phyloP scores from a whole-genome alignment of 768 basidiomycete genomes.

The Mycena maculata region DNA sequence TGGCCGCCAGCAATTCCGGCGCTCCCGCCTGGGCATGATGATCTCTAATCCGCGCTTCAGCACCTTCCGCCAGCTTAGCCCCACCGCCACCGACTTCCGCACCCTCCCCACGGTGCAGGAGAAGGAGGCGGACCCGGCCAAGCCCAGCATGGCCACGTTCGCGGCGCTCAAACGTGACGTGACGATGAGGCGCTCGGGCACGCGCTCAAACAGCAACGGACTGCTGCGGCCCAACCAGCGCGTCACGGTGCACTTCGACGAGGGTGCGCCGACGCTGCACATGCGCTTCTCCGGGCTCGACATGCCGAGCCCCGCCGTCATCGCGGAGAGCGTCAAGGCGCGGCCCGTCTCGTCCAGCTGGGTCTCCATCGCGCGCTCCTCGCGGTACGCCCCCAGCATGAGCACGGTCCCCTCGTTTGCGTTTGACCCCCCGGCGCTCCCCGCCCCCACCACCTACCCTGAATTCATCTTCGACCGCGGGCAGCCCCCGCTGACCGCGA shows the following conservation, averaged over 20 bases:
- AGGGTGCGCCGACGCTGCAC: conserved; percentile 62
- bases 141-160: conserved; percentile 19
- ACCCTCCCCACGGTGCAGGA: neutral
- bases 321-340: conserved; percentile 42
- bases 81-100: conserved; percentile 49
- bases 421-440: conserved; percentile 24
- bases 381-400: conserved; percentile 30
- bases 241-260: conserved; percentile 61
- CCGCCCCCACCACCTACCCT: conserved; percentile 20
- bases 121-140: conserved; percentile 9
- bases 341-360: conserved; percentile 38
- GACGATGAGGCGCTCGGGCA: too few relatives aligned
- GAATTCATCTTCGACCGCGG: conserved; percentile 28
- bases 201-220: neutral
- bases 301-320: conserved; percentile 50
- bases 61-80: conserved; percentile 67
- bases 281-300: conserved; percentile 67
- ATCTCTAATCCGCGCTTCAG: conserved; percentile 68
- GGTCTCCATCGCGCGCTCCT: conserved; percentile 30
- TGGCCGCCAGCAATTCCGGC: conserved; percentile 39
- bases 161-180: conserved; percentile 20
- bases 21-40: conserved; percentile 56
- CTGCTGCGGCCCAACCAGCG: conserved; percentile 43
- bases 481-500: too few relatives aligned
- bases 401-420: conserved; percentile 26